phyloP scores from a whole-genome alignment of 1,139 yeast genomes.

The Suhomyces maxii region DNA sequence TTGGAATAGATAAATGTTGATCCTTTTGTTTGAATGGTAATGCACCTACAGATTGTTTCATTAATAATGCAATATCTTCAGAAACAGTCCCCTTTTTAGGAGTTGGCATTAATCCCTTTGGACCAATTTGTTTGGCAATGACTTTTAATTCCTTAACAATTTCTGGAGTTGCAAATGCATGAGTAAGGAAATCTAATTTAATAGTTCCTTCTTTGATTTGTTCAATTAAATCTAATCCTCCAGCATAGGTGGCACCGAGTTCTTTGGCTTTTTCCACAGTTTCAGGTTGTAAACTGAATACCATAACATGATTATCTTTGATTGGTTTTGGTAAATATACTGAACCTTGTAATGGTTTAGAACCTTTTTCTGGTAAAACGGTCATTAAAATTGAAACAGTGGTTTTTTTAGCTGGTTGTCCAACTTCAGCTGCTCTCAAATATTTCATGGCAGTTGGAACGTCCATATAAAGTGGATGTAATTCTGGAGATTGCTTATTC shows the following conservation, averaged over 20 bases:
- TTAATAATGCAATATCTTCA: slow-evolving; percentile 56
- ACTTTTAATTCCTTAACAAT: slow-evolving; percentile 59
- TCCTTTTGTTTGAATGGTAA: slow-evolving; percentile 72
- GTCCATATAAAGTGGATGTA: slow-evolving; percentile 68
- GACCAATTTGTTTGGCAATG: slow-evolving; percentile 80
- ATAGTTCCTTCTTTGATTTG: slow-evolving; percentile 56
- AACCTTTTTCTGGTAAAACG: slow-evolving; percentile 78
- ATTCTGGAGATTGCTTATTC: slow-evolving; percentile 49
- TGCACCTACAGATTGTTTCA: slow-evolving; percentile 61
- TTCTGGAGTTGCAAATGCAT: slow-evolving; percentile 85
- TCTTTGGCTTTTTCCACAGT: slow-evolving; percentile 52
- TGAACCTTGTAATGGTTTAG: slow-evolving; percentile 72
- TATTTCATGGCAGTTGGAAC: slow-evolving; percentile 73
- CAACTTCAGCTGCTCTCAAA: slow-evolving; percentile 87
- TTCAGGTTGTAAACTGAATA: slow-evolving; percentile 62
- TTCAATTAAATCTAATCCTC: slow-evolving; percentile 72
- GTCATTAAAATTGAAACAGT: slow-evolving; percentile 66
- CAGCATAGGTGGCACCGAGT: slow-evolving; percentile 63
- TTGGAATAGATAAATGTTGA: slow-evolving; percentile 61
- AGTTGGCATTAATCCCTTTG: slow-evolving; percentile 86
- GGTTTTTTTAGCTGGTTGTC: slow-evolving; percentile 67
- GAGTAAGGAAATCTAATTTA: slow-evolving; percentile 61
- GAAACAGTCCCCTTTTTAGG: slow-evolving; percentile 86
- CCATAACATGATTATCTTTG: slow-evolving; percentile 61
- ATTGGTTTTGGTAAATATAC: slow-evolving; percentile 76